Evolutionary conservation across 345 rosid species (phyloP).

Genomic region (Ceriops zippeliana): DNA sequence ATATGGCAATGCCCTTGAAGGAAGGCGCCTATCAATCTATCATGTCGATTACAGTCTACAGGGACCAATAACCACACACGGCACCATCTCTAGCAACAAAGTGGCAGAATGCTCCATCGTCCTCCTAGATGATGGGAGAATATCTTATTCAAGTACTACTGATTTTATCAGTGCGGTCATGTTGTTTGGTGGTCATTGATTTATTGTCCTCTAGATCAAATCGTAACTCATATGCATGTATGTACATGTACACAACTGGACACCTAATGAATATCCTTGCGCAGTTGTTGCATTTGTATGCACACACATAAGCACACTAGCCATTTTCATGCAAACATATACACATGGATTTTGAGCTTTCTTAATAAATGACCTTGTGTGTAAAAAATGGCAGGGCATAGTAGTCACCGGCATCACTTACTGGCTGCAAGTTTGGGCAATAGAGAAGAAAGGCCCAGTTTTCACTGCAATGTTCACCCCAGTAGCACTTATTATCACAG

Average conservation of each 20-base stretch:
- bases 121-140: not conserved
- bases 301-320: too few relatives aligned
- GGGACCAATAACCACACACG: not conserved
- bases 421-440: constrained; percentile 85
- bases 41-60: not conserved
- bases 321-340: not conserved
- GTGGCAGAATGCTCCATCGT: not conserved
- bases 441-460: constrained; percentile 85
- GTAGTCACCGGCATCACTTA: constrained; percentile 63
- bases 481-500: constrained; percentile 66
- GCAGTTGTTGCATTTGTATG: too few relatives aligned
- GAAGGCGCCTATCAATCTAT: not conserved
- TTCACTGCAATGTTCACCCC: constrained; percentile 79
- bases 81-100: not conserved
- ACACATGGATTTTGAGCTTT: not conserved
- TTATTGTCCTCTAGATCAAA: too few relatives aligned
- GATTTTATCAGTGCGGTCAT: too few relatives aligned
- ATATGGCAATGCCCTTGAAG: too few relatives aligned
- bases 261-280: too few relatives aligned
- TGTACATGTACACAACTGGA: too few relatives aligned
- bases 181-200: too few relatives aligned
- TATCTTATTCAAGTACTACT: not conserved
- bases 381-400: constrained; percentile 52
- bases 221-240: too few relatives aligned
- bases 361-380: not conserved